Conservation (phyloP, 768 basidiomycete genomes). For the Suillus bovinus region DNA sequence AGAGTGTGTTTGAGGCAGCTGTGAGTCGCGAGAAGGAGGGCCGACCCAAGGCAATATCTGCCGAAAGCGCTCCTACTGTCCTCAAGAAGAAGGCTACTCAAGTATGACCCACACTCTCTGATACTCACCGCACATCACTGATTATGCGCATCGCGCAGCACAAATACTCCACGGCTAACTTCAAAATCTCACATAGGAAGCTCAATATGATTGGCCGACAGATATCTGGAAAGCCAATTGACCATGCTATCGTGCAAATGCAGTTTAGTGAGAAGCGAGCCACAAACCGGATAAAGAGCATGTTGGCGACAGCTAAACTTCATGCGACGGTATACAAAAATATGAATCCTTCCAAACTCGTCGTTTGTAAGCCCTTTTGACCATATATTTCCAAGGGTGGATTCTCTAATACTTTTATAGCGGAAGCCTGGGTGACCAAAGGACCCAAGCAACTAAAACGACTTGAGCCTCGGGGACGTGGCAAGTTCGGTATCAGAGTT, state of each 20-base stretch:
- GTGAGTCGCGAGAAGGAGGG: conserved; percentile 13
- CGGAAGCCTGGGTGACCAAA: conserved; percentile 94
- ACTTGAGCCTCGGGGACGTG: conserved; percentile 82
- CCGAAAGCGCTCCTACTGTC: conserved; percentile 10
- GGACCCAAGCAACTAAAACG: conserved; percentile 62
- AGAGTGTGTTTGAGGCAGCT: conserved; percentile 18
- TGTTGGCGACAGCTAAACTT: conserved; percentile 84
- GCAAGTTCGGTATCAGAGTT: conserved; percentile 72
- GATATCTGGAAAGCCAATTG: conserved; percentile 89
- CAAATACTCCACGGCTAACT: conserved; percentile 89
- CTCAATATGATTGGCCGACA: conserved; percentile 86
- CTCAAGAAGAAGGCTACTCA: conserved; percentile 30
- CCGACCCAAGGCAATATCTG: not conserved
- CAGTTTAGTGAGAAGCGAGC: conserved; percentile 93
- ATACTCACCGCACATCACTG: not conserved
- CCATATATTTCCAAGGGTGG: not conserved
- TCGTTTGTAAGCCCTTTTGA: conserved; percentile 68
- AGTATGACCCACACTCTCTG: conserved; percentile 18
- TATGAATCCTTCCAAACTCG: conserved; percentile 66
- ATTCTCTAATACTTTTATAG: conserved; percentile 39
- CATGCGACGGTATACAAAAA: conserved; percentile 81
- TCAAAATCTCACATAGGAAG: conserved; percentile 94
- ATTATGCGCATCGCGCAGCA: conserved; percentile 50
- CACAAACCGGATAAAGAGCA: conserved; percentile 81
- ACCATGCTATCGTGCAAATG: conserved; percentile 96